Conservation (phyloP, 768 basidiomycete genomes). For the Serendipita sp. region DNA sequence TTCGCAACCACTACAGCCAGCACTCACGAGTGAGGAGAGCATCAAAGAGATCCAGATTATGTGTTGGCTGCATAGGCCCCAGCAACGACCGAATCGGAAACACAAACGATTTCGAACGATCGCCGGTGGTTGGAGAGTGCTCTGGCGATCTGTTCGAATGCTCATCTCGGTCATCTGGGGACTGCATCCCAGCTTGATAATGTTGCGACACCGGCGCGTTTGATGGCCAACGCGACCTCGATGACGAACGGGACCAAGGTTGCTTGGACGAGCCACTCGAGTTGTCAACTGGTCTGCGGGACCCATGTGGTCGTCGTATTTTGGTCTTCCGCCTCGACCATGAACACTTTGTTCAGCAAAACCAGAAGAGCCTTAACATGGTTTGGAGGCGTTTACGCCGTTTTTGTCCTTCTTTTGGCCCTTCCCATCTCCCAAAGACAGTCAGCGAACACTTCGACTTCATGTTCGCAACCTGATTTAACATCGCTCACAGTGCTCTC, state of each 20-base stretch:
- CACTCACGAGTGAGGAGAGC: neutral
- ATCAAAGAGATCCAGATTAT: constrained; percentile 3
- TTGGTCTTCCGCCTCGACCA: neutral
- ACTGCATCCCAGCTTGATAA: neutral
- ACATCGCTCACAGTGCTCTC: constrained; percentile 24
- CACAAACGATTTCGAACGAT: constrained; percentile 16
- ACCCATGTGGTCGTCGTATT: neutral
- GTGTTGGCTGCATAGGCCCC: constrained; percentile 17
- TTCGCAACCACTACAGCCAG: neutral
- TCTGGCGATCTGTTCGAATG: neutral
- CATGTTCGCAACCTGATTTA: no score
- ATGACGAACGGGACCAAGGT: neutral
- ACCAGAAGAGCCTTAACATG: neutral
- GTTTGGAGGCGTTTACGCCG: constrained; percentile 38
- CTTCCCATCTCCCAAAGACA: constrained; percentile 55
- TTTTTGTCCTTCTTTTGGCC: constrained; percentile 35
- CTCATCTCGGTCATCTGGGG: neutral
- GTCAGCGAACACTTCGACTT: constrained; percentile 28
- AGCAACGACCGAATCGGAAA: constrained; percentile 25
- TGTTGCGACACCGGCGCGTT: neutral
- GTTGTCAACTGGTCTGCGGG: no score
- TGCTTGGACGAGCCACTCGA: no score
- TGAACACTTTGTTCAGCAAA: neutral
- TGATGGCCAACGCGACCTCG: neutral
- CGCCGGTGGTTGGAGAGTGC: neutral